phyloP scores from a whole-genome alignment of 352 stramenopile genomes.

The Globisporangium carolinianum region DNA sequence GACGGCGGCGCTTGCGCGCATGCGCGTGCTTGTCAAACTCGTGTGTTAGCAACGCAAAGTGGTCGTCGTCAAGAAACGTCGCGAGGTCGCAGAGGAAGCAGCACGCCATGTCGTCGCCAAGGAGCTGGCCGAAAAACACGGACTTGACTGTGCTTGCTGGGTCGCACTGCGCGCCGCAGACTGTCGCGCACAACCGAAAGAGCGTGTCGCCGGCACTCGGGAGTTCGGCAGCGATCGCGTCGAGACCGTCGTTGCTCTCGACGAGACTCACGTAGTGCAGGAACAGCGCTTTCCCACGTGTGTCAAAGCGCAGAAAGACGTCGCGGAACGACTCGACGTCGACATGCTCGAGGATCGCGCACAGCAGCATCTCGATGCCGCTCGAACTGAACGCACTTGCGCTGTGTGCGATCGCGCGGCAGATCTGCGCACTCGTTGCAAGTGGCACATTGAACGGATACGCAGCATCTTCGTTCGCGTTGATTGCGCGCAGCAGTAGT shows the following conservation, averaged over 20 bases:
- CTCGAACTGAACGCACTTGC: slow-evolving; percentile 48
- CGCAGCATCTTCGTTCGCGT: slow-evolving; percentile 24
- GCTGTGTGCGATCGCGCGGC: slow-evolving; percentile 54
- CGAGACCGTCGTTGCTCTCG: slow-evolving; percentile 47
- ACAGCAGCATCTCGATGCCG: slow-evolving; percentile 72
- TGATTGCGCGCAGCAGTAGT: not conserved
- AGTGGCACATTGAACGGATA: slow-evolving; percentile 54
- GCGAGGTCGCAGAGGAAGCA: slow-evolving; percentile 67
- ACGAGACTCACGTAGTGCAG: slow-evolving; percentile 49
- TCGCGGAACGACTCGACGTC: slow-evolving; percentile 64
- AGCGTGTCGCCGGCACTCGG: slow-evolving; percentile 53
- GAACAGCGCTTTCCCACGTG: slow-evolving; percentile 48
- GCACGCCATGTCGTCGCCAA: slow-evolving; percentile 58
- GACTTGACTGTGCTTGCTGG: slow-evolving; percentile 24
- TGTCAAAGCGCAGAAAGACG: slow-evolving; percentile 58
- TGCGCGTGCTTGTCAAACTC: slow-evolving; percentile 53
- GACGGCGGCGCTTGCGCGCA: slow-evolving; percentile 18
- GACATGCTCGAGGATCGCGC: slow-evolving; percentile 52
- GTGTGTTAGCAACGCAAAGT: slow-evolving; percentile 56
- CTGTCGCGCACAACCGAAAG: slow-evolving; percentile 51
- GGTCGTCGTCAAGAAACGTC: slow-evolving; percentile 45
- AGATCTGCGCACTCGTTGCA: slow-evolving; percentile 61
- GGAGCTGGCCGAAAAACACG: slow-evolving; percentile 50
- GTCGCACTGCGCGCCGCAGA: slow-evolving; percentile 26
- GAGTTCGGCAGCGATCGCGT: slow-evolving; percentile 40